Base-by-base conservation (phyloP, 2,329 filamentous ascomycete genomes). In the Calonectria pseudoreteaudii region DNA sequence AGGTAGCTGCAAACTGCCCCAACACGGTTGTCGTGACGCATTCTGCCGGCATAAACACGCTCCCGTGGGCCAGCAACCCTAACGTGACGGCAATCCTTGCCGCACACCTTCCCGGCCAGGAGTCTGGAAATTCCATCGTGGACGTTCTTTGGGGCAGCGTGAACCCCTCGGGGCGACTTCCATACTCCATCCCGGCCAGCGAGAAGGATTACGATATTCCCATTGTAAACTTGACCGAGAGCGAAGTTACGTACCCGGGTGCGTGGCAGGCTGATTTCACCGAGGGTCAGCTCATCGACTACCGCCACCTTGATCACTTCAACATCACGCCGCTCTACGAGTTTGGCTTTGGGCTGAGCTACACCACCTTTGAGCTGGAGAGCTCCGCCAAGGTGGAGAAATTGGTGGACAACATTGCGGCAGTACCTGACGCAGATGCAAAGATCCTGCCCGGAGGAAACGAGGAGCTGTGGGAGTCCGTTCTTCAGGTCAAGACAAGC, bases 21-120 rank as follows among this genome's bases (percentile, higher is more conserved):
- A 91, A 88, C 68, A 92, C 93, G 7, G 86, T 94, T 0, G 92
- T 94, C 0, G 87, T 94, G 1, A 86, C 92, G 2, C 92, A 94
- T 82, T 93, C 91, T 0, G 92, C 93, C 26, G 93, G 93, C 0
- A 87, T 94, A 67, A 82, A 92, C 7, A 86, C 94, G 81, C 91
- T 94, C 74, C 85, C 89, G 26, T 94, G 92, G 91, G 90, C 93
- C 76, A 88, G 93, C 75, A 86, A 92, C 4, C 88, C 90, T 0
- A 89, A 90, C 16, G 91, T 94, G 75, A 93, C 92, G 76, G 89
- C 91, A 26, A 89, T 94, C 10, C 83, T 94, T 30, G 88, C 93
- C 56, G 92, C 92, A 26, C 91, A 94, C 81, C 88, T 94, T 5
- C 93, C 93, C 0, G 93, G 93, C 14, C 92, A 94, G 79, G 92